These are phyloP conservation scores for Cucumis sativus DNA, from an alignment of 306 rosid genomes.

Conservation along the genomic window DNA sequence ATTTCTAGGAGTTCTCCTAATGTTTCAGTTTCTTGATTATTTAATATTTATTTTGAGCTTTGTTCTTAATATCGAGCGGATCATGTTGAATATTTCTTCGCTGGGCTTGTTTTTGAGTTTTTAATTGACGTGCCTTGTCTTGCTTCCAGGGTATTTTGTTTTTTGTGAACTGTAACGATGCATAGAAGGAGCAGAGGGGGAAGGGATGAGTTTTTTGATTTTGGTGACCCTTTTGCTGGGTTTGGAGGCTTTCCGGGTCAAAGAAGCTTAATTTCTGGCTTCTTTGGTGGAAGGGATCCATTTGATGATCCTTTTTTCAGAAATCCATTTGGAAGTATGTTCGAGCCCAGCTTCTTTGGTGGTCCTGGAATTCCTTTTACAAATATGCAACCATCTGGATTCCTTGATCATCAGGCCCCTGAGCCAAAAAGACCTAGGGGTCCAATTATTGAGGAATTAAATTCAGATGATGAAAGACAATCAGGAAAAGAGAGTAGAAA, in stretches of 20 bases:
- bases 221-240: conserved; percentile 49
- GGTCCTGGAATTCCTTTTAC: conserved; percentile 31
- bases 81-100: background rate
- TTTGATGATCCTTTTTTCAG: conserved; percentile 79
- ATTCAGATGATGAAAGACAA: conserved; percentile 58
- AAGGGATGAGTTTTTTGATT: conserved; percentile 11
- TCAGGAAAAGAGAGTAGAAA: conserved; percentile 27
- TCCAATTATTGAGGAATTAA: conserved; percentile 66
- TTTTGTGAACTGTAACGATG: conserved; percentile 1
- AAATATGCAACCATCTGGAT: conserved; percentile 36
- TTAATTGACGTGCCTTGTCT: background rate
- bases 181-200: conserved; percentile 44
- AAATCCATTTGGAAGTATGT: conserved; percentile 58
- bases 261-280: conserved; percentile 32
- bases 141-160: background rate
- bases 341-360: conserved; percentile 35
- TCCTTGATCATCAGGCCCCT: conserved; percentile 38
- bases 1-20: background rate
- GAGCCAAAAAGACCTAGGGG: conserved; percentile 41
- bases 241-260: conserved; percentile 51
- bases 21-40: background rate
- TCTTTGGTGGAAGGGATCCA: conserved; percentile 62
- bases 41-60: background rate
- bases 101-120: background rate
- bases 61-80: background rate